Percentiles rank a stretch among this genome's conserved stretches.
Conservation (phyloP, 768 basidiomycete genomes). For the Lentinula raphanica region DNA sequence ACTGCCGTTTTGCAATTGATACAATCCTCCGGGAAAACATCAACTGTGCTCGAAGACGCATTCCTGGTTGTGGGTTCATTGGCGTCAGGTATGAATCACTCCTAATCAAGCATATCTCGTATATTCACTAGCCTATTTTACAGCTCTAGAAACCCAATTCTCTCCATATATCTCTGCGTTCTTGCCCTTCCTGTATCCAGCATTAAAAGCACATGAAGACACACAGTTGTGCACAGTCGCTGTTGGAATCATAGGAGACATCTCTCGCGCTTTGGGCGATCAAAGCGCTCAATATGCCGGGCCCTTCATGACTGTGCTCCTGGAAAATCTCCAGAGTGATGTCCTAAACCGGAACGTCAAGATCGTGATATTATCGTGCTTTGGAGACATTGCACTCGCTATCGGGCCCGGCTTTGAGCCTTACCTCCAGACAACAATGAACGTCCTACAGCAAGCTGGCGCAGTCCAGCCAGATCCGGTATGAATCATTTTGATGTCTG, state of each 20-base stretch:
- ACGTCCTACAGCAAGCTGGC: conserved; percentile 86
- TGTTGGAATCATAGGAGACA: conserved; percentile 92
- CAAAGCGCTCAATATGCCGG: conserved; percentile 77
- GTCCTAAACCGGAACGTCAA: conserved; percentile 92
- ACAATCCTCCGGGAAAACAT: conserved; percentile 83
- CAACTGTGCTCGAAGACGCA: conserved; percentile 92
- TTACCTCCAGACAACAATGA: conserved; percentile 87
- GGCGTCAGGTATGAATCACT: conserved; percentile 51
- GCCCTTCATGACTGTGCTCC: conserved; percentile 86
- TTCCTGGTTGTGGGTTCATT: conserved; percentile 91
- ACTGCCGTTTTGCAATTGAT: conserved; percentile 83
- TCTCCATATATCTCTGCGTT: conserved; percentile 81
- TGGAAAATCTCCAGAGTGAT: conserved; percentile 88
- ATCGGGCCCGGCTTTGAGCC: conserved; percentile 84
- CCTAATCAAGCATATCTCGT: neutral
- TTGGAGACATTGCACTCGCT: conserved; percentile 94
- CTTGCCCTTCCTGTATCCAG: conserved; percentile 80
- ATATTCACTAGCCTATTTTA: conserved; percentile 7
- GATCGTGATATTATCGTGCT: conserved; percentile 91
- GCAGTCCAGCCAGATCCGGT: conserved; percentile 84
- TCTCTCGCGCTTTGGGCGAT: conserved; percentile 91
- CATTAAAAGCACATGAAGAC: conserved; percentile 90
- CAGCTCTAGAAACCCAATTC: conserved; percentile 75
- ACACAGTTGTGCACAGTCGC: conserved; percentile 94
- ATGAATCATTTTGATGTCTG: conserved; percentile 22